Conservation (phyloP, 163 green algal genomes). For the Chlamydomonas reinhardtii region DNA sequence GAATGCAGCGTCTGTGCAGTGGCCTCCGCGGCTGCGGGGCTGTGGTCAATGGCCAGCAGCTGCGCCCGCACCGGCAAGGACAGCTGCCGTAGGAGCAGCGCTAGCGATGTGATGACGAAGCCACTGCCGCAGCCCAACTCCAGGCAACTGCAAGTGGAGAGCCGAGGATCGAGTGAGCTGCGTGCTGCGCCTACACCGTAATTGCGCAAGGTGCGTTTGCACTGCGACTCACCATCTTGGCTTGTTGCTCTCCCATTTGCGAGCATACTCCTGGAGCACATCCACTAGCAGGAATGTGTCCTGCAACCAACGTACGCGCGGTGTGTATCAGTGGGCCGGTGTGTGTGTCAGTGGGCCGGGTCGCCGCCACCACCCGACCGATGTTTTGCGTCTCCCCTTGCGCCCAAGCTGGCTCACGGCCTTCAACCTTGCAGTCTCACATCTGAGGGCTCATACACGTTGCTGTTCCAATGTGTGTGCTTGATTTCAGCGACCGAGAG, state of each 20-base stretch:
- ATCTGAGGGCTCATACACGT: constrained; percentile 76
- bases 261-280: constrained; percentile 51
- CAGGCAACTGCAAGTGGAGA: constrained; percentile 52
- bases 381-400: too few species aligned
- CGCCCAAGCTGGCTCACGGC: background rate
- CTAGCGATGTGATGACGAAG: constrained; percentile 85
- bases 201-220: too few species aligned
- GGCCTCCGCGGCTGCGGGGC: constrained; percentile 63
- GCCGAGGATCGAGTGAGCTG: too few species aligned
- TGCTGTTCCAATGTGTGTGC: constrained; percentile 55
- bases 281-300: constrained; percentile 83
- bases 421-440: constrained; percentile 21
- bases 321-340: background rate
- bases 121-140: constrained; percentile 91
- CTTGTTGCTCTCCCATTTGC: background rate
- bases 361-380: too few species aligned
- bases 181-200: constrained; percentile 5
- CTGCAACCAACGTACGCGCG: constrained; percentile 43
- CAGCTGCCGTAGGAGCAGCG: constrained; percentile 69
- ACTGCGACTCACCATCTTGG: background rate
- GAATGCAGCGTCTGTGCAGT: constrained; percentile 70
- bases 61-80: background rate
- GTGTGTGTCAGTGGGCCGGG: background rate
- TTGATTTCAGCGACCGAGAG: constrained; percentile 50
- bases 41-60: constrained; percentile 87